Evolutionary conservation across 2,329 filamentous ascomycete genomes (phyloP).

Genomic region (Sporothrix globosa): DNA sequence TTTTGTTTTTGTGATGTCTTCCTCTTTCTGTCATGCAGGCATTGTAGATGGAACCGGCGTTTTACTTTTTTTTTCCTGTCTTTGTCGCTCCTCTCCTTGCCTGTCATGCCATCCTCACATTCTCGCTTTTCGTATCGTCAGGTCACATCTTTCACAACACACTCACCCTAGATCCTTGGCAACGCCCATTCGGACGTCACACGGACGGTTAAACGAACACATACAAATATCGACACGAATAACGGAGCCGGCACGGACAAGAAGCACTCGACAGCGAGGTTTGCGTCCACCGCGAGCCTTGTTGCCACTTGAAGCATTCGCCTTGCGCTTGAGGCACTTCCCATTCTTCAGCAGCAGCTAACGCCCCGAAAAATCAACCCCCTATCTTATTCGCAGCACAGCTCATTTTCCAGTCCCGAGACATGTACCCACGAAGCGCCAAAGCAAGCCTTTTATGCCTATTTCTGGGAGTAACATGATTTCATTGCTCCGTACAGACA

Average conservation of each 20-base stretch:
- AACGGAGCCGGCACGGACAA: slow-evolving; percentile 14
- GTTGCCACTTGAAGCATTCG: not conserved
- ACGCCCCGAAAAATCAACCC: slow-evolving; percentile 10
- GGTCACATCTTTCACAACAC: not conserved
- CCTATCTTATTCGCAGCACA: not conserved
- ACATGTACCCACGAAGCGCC: too few relatives aligned
- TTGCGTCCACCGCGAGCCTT: slow-evolving; percentile 16
- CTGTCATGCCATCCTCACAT: slow-evolving; percentile 1
- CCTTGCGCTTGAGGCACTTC: not conserved
- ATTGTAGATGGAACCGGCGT: not conserved
- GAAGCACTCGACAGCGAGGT: not conserved
- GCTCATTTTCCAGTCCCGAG: not conserved
- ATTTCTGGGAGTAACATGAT: not conserved
- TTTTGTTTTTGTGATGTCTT: slow-evolving; percentile 6
- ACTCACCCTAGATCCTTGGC: slow-evolving; percentile 1
- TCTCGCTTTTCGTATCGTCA: not conserved
- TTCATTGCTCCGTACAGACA: too few relatives aligned
- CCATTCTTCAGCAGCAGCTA: not conserved
- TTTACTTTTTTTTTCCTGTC: not conserved
- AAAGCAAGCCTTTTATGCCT: not conserved
- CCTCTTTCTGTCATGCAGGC: not conserved
- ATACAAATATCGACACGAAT: not conserved
- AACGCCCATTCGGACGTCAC: not conserved
- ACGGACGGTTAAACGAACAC: not conserved
- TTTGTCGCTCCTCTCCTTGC: not conserved